Conservation (phyloP, 352 stramenopile species). For the Pythium rhizo-oryzae region DNA sequence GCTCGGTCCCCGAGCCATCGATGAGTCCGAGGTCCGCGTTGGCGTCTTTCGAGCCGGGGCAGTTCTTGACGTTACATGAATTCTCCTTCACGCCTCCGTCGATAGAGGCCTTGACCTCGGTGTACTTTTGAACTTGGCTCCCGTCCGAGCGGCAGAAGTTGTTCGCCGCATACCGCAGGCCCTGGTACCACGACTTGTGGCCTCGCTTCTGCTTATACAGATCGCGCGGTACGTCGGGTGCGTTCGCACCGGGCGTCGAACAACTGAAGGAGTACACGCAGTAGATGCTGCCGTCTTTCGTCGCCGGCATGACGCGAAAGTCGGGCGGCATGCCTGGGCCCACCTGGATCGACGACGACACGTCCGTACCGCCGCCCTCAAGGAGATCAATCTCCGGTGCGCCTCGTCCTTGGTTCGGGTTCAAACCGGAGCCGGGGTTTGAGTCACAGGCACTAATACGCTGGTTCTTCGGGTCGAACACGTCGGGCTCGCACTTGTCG, state of each 20-base stretch:
- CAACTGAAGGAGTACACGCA: conserved; percentile 52
- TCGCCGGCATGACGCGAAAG: conserved; percentile 41
- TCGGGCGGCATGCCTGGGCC: conserved; percentile 64
- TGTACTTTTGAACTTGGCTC: conserved; percentile 38
- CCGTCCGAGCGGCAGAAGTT: conserved; percentile 45
- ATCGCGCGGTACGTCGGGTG: conserved; percentile 38
- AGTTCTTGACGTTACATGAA: conserved; percentile 40
- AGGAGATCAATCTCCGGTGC: conserved; percentile 97
- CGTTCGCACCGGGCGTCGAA: conserved; percentile 49
- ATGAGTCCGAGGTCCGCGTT: conserved; percentile 50
- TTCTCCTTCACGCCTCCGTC: conserved; percentile 54
- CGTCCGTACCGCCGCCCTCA: conserved; percentile 78
- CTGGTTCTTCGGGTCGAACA: conserved; percentile 68
- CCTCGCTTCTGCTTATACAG: conserved; percentile 46
- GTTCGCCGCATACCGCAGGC: conserved; percentile 57
- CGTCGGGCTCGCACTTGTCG: conserved; percentile 84
- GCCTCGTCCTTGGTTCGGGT: conserved; percentile 88
- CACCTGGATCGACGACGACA: conserved; percentile 93
- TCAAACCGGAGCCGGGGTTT: conserved; percentile 90
- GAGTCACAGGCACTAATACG: conserved; percentile 90
- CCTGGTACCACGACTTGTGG: conserved; percentile 77
- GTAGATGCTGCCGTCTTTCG: conserved; percentile 15
- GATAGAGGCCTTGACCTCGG: conserved; percentile 39
- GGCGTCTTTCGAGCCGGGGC: conserved; percentile 52
- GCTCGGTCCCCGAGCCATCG: conserved; percentile 38